phyloP scores from a whole-genome alignment of 306 rosid genomes.

The Vicia faba region DNA sequence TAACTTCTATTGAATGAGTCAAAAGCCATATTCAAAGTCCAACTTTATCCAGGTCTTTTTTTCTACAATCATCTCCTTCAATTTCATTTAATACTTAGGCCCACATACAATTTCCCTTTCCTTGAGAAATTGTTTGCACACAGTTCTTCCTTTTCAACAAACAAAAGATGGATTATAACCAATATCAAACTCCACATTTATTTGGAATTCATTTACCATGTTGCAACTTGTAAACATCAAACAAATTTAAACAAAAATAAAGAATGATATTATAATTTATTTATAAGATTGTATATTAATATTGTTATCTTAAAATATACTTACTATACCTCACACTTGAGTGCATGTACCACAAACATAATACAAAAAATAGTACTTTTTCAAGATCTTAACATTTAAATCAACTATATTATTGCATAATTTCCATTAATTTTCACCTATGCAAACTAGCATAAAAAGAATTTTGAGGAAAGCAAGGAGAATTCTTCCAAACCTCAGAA shows the following conservation, averaged over 20 bases:
- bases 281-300: too few species aligned
- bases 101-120: background rate
- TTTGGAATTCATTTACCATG: background rate
- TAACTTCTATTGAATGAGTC: background rate
- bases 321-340: too few species aligned
- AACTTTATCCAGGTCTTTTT: background rate
- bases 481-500: slow-evolving; percentile 57
- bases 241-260: too few species aligned
- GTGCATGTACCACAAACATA: background rate
- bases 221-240: background rate
- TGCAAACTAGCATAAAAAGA: slow-evolving; percentile 26
- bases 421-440: background rate
- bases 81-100: too few species aligned
- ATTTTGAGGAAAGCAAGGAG: slow-evolving; percentile 46
- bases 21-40: background rate
- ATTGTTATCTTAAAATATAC: too few species aligned
- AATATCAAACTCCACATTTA: background rate
- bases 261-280: too few species aligned
- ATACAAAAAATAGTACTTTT: background rate
- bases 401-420: background rate
- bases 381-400: background rate
- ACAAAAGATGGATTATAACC: background rate
- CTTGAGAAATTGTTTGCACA: background rate
- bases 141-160: background rate
- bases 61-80: background rate